Evolutionary conservation across 139 green algal species (phyloP).

Genomic region (Mesotaenium endlicherianum): DNA sequence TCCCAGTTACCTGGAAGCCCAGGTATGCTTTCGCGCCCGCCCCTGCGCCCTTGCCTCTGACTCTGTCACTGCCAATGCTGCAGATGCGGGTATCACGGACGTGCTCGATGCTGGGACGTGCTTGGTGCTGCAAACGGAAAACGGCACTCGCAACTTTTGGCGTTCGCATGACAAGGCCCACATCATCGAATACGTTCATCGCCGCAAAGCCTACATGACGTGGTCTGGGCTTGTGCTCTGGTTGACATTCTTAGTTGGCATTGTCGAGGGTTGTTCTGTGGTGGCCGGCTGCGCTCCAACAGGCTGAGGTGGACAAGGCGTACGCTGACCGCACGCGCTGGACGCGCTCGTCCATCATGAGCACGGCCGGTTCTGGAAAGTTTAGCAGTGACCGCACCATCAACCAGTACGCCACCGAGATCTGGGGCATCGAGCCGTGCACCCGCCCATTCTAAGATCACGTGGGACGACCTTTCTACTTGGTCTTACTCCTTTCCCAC

Average conservation of each 20-base stretch:
- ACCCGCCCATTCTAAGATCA: constrained; percentile 15
- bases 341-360: constrained; percentile 71
- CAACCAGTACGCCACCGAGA: constrained; percentile 77
- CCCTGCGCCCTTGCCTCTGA: background rate
- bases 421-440: constrained; percentile 77
- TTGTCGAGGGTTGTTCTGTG: no score
- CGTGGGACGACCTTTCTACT: no score
- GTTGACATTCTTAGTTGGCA: no score
- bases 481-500: no score
- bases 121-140: no score
- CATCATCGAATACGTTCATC: no score
- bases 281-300: constrained; percentile 18
- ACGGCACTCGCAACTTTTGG: no score
- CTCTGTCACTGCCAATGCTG: background rate
- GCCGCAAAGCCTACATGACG: no score
- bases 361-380: constrained; percentile 70
- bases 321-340: constrained; percentile 70
- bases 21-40: constrained; percentile 56
- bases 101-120: no score
- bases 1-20: constrained; percentile 79
- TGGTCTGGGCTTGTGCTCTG: no score
- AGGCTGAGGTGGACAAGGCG: constrained; percentile 78
- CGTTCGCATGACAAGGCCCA: no score
- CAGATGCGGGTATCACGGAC: background rate
- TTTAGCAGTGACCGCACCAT: constrained; percentile 82